These are phyloP conservation scores for Trametes villosa DNA, from an alignment of 768 basidiomycete genomes.

Conservation along the genomic window DNA sequence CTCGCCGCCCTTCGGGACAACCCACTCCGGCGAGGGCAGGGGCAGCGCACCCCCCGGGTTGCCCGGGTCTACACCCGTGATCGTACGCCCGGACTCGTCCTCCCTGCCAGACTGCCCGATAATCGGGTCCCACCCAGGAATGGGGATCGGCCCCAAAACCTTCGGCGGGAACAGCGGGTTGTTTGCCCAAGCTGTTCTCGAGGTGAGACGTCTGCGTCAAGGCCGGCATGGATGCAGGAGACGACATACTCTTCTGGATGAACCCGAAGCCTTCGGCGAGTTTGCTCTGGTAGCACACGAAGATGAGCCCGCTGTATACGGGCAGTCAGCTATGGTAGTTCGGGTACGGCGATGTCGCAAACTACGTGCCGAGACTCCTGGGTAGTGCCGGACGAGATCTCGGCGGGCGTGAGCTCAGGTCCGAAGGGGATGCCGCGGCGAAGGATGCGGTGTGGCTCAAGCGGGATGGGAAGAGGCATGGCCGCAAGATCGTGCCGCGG, in stretches of 20 bases:
- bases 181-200: constrained; percentile 27
- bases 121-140: constrained; percentile 51
- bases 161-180: constrained; percentile 37
- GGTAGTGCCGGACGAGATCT: constrained; percentile 43
- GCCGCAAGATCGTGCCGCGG: constrained; percentile 31
- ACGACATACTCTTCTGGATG: constrained; percentile 29
- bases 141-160: constrained; percentile 1
- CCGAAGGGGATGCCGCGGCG: constrained; percentile 57
- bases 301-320: constrained; percentile 4
- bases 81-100: constrained; percentile 14
- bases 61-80: constrained; percentile 28
- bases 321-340: not conserved
- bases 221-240: not conserved
- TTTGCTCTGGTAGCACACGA: constrained; percentile 37
- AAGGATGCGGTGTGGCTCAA: constrained; percentile 42
- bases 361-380: constrained; percentile 27
- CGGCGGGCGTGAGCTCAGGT: constrained; percentile 50
- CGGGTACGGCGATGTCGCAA: constrained; percentile 43
- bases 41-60: constrained; percentile 16
- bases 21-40: constrained; percentile 29
- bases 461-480: not conserved
- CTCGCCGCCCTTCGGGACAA: constrained; percentile 35
- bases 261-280: constrained; percentile 38
- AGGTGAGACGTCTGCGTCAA: no score
- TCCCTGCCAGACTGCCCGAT: constrained; percentile 42